Conservation (phyloP, 805 yeast species). For the Hemisphaericaspora nanyangensis region DNA sequence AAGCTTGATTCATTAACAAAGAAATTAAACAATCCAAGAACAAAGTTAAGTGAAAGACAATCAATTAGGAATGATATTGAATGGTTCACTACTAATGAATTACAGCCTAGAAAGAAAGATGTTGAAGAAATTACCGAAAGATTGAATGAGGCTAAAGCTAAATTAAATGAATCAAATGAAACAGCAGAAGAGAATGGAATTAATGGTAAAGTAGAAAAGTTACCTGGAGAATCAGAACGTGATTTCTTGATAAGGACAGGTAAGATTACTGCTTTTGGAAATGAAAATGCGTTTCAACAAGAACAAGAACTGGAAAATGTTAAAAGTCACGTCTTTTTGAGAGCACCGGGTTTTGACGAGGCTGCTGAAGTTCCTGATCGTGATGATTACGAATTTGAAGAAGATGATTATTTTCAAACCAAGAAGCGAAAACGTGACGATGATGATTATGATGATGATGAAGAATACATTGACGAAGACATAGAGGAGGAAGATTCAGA, state of each 20-base stretch:
- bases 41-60: constrained; percentile 64
- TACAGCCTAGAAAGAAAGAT: constrained; percentile 55
- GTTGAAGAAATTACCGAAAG: constrained; percentile 47
- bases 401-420: constrained; percentile 12
- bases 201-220: constrained; percentile 26
- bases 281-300: constrained; percentile 50
- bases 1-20: constrained; percentile 47
- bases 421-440: constrained; percentile 3
- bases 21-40: constrained; percentile 46
- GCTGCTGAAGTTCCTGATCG: constrained; percentile 17
- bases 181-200: constrained; percentile 12
- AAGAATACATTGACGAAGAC: constrained; percentile 10
- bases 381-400: constrained; percentile 15
- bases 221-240: constrained; percentile 71
- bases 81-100: constrained; percentile 45
- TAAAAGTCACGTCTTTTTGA: constrained; percentile 41
- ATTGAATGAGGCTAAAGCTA: constrained; percentile 32
- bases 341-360: constrained; percentile 47
- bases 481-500: neutral
- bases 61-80: constrained; percentile 51
- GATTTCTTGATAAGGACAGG: constrained; percentile 88
- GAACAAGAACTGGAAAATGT: constrained; percentile 16
- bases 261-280: constrained; percentile 89
- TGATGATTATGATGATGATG: constrained; percentile 10
- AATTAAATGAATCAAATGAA: constrained; percentile 27